A percentile compares a stretch with the other conserved stretches of the same genome.
phyloP scores from a whole-genome alignment of 1,139 yeast genomes.

The Magnusiomyces starmeri region DNA sequence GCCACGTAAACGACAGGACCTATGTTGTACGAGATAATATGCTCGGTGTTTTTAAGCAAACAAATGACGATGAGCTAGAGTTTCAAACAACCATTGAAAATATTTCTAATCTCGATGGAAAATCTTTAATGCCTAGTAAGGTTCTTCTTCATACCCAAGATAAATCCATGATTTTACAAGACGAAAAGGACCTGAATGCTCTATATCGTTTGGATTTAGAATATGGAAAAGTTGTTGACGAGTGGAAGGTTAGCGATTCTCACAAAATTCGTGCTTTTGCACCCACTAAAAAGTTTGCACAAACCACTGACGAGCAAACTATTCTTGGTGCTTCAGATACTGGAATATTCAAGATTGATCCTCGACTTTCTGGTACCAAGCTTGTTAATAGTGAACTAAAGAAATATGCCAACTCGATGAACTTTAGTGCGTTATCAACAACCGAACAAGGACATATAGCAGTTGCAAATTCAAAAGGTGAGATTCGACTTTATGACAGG shows the following conservation, averaged over 20 bases:
- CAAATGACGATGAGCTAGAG: conserved; percentile 45
- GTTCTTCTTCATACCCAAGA: conserved; percentile 76
- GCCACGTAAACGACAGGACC: conserved; percentile 61
- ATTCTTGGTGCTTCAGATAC: conserved; percentile 62
- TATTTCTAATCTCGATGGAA: conserved; percentile 49
- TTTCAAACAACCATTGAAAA: conserved; percentile 62
- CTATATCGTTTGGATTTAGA: conserved; percentile 72
- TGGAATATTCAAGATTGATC: conserved; percentile 68
- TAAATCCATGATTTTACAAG: conserved; percentile 57
- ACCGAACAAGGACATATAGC: conserved; percentile 71
- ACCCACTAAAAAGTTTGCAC: conserved; percentile 66
- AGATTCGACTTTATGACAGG: conserved; percentile 61
- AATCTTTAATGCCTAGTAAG: conserved; percentile 49
- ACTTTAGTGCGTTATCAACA: conserved; percentile 59
- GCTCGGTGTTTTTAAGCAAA: conserved; percentile 70
- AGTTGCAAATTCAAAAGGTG: conserved; percentile 69
- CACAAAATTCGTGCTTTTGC: conserved; percentile 50
- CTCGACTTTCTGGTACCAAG: conserved; percentile 55
- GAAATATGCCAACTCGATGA: conserved; percentile 47
- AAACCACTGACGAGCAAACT: conserved; percentile 64
- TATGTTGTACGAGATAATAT: conserved; percentile 73
- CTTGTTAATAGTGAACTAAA: conserved; percentile 49
- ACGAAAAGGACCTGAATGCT: conserved; percentile 38
- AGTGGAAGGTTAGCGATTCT: conserved; percentile 51
- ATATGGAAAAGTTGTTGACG: conserved; percentile 74